phyloP scores from a whole-genome alignment of 2,329 filamentous ascomycete genomes.

The Xylariomycetidae sp. region DNA sequence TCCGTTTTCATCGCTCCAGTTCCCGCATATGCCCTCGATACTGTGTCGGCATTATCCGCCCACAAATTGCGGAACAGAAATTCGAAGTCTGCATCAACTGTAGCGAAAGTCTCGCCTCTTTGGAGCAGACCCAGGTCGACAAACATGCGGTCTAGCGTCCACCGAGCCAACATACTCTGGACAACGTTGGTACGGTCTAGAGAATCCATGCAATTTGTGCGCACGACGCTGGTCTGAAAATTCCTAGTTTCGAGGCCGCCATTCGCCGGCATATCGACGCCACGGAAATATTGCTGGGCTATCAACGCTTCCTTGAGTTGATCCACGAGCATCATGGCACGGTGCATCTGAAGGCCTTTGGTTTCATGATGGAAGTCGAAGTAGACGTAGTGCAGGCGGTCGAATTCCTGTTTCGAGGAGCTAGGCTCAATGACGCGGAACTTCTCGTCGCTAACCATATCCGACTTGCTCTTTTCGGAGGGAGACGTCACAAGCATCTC shows the following conservation, averaged over 20 bases:
- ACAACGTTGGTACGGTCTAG: constrained; percentile 97
- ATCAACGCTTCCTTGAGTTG: constrained; percentile 71
- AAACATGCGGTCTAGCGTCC: constrained; percentile 83
- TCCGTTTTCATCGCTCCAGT: constrained; percentile 98
- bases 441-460: constrained; percentile 69
- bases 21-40: constrained; percentile 88
- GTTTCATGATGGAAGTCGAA: constrained; percentile 99
- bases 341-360: constrained; percentile 90
- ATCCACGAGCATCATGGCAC: constrained; percentile 81
- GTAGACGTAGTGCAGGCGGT: constrained; percentile 91
- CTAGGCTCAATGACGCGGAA: constrained; percentile 70
- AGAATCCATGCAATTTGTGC: constrained; percentile 99
- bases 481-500: constrained; percentile 68
- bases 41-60: constrained; percentile 97
- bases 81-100: constrained; percentile 78
- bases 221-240: constrained; percentile 82
- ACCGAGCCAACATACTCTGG: constrained; percentile 92
- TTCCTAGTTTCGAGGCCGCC: constrained; percentile 75
- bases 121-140: constrained; percentile 75
- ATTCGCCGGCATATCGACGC: constrained; percentile 75
- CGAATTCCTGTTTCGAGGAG: constrained; percentile 57
- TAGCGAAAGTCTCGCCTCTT: constrained; percentile 69
- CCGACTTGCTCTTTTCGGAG: constrained; percentile 59
- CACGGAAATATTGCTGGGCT: constrained; percentile 87
- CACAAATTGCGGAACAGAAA: constrained; percentile 93